These are phyloP conservation scores for Danielozyma ontarioensis DNA, from an alignment of 805 yeast genomes.

Conservation along the genomic window DNA sequence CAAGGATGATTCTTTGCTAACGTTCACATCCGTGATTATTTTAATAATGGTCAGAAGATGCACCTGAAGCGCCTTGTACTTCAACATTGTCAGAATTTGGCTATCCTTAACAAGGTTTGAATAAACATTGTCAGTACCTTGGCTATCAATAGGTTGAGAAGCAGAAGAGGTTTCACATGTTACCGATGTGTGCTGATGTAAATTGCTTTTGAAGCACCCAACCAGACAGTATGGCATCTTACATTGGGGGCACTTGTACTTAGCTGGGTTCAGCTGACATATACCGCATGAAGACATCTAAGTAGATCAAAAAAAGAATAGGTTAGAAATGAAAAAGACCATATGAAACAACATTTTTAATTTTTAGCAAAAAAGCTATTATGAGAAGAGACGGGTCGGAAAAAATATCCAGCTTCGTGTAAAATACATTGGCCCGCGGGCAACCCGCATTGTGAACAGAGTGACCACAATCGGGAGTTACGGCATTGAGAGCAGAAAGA, in stretches of 20 bases:
- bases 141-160: too few species aligned
- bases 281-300: slow-evolving; percentile 28
- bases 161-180: too few species aligned
- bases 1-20: slow-evolving; percentile 44
- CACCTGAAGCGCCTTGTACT: slow-evolving; percentile 48
- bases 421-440: too few species aligned
- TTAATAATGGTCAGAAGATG: slow-evolving; percentile 49
- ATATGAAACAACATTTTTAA: too few species aligned
- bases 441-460: too few species aligned
- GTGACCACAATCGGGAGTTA: too few species aligned
- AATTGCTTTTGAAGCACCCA: slow-evolving; percentile 49
- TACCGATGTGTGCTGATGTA: slow-evolving; percentile 23
- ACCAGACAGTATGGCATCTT: slow-evolving; percentile 48
- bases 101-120: slow-evolving; percentile 43
- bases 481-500: too few species aligned
- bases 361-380: too few species aligned
- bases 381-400: too few species aligned
- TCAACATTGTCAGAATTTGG: slow-evolving; percentile 40
- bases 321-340: too few species aligned
- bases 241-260: slow-evolving; percentile 59
- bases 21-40: slow-evolving; percentile 41
- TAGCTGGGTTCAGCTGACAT: slow-evolving; percentile 32
- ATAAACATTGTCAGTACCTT: too few species aligned
- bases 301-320: slow-evolving; percentile 1
- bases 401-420: too few species aligned